Evolutionary conservation across 2,329 filamentous ascomycete genomes (phyloP).

Genomic region (Nannizzia gypsea): DNA sequence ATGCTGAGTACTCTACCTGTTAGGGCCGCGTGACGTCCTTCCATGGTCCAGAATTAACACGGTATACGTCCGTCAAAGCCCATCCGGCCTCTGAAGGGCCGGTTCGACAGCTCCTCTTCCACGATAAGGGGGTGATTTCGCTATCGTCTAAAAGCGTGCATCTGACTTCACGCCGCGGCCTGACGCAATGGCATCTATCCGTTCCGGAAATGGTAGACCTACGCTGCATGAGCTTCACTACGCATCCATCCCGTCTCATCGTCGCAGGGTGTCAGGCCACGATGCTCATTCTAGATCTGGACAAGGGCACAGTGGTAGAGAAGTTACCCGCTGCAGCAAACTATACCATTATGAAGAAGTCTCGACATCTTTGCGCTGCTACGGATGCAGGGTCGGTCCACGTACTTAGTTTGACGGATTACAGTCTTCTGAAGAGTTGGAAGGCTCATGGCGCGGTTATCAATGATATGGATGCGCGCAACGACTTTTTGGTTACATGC

Average conservation of each 20-base stretch:
- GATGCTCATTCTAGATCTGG: constrained; percentile 67
- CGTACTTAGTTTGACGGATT: constrained; percentile 67
- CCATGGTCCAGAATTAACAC: constrained; percentile 69
- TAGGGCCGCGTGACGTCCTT: constrained; percentile 85
- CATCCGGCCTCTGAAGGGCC: constrained; percentile 62
- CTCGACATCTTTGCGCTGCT: constrained; percentile 81
- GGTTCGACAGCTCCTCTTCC: constrained; percentile 80
- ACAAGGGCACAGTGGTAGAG: constrained; percentile 61
- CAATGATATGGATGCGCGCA: constrained; percentile 94
- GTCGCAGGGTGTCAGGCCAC: constrained; percentile 74
- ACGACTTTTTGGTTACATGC: constrained; percentile 90
- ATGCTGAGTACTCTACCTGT: not conserved
- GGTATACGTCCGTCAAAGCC: constrained; percentile 81
- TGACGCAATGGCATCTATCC: constrained; percentile 78
- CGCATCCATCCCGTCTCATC: constrained; percentile 71
- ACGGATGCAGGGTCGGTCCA: constrained; percentile 73
- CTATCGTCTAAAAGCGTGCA: constrained; percentile 74
- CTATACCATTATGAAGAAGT: constrained; percentile 85
- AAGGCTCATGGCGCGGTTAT: constrained; percentile 79
- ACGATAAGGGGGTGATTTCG: constrained; percentile 81
- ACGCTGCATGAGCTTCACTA: constrained; percentile 90
- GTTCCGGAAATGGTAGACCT: constrained; percentile 72
- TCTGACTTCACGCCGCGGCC: constrained; percentile 70
- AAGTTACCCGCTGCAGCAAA: constrained; percentile 61
- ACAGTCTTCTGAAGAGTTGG: constrained; percentile 74